Base-by-base conservation (phyloP, 2,329 filamentous ascomycete genomes). In the Aspergillus jensenii region DNA sequence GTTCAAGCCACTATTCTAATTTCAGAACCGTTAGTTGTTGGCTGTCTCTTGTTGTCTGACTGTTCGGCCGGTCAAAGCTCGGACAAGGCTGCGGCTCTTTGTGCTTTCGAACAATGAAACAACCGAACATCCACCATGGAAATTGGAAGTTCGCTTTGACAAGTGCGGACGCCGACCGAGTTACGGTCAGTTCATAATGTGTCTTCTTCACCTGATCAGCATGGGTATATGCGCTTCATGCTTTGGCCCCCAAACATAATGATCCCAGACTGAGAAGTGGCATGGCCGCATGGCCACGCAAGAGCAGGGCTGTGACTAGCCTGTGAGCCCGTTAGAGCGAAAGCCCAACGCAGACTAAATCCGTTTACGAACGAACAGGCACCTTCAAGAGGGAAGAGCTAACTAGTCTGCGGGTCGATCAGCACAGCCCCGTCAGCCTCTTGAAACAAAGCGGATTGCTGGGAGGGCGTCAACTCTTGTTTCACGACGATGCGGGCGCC, bases 361-460 rank as follows among this genome's bases (percentile, higher is more conserved):
- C 52, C 52, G 4, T 39, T 54, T 4, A 40, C 51, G 23, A 54
- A 46, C 15, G 52, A 44, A 48, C 43, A 21, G 40, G 15, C 46
- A 43, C 15, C 37, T 35, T 45, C 31, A 35, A 49, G 15, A 31
- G 31, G 23, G 21, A 56, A 19, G 15, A 9, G 27, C 8, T 31
- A 11, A 11, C 6, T 47, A 8, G 23, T n/a, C 44, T 50, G 37
- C 37, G 53, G 37, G 40, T 56, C 46, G 46, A 50, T 46, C 40
- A 33, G 40, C 47, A 51, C 47, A 39, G 54, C 54, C 54, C 37
- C 54, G 25, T 40, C 23, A 27, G 19, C 39, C 37, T 35, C 6
- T 51, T 51, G 54, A 56, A 56, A 56, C 54, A 56, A 56, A 56
- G 54, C 46, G 31, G 35, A 33, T 44, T 35, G 35, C 17, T 46